These are phyloP conservation scores for Cytospora paraplurivora DNA, from an alignment of 2,329 filamentous ascomycete genomes.

Conservation along the genomic window DNA sequence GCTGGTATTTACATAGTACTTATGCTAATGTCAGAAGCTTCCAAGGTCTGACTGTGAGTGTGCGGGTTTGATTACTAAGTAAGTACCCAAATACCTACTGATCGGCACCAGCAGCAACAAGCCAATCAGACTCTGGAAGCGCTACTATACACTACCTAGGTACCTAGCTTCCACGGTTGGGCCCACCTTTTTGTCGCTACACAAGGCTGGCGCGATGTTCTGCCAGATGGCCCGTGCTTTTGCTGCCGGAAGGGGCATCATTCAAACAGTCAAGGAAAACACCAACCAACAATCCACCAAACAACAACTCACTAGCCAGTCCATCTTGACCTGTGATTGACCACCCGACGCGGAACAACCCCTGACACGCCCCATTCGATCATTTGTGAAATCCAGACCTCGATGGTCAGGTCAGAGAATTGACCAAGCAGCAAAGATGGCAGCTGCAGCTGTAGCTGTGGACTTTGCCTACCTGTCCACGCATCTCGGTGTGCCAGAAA, in stretches of 20 bases:
- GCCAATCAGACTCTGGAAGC: not conserved
- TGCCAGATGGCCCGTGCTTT: constrained; percentile 12
- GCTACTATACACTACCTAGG: no score
- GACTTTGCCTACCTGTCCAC: constrained; percentile 74
- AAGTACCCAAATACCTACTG: no score
- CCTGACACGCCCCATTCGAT: not conserved
- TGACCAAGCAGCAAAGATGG: constrained; percentile 50
- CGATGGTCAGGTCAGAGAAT: constrained; percentile 23
- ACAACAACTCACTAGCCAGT: not conserved
- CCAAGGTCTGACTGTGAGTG: no score
- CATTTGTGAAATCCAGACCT: not conserved
- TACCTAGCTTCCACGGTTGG: not conserved
- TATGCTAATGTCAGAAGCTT: no score
- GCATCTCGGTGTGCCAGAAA: constrained; percentile 69
- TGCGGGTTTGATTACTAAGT: no score
- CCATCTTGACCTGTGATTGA: not conserved
- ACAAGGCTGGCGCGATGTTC: not conserved
- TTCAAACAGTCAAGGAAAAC: constrained; percentile 3
- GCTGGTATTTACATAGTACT: no score
- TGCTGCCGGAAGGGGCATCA: constrained; percentile 19
- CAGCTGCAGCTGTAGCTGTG: constrained; percentile 53
- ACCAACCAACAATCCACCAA: constrained; percentile 1
- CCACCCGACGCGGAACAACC: not conserved
- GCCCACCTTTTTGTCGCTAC: not conserved
- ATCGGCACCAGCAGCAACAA: no score